Base-by-base conservation (phyloP, 192 early-diverging fungal genomes). In the Kappamyces sp. region DNA sequence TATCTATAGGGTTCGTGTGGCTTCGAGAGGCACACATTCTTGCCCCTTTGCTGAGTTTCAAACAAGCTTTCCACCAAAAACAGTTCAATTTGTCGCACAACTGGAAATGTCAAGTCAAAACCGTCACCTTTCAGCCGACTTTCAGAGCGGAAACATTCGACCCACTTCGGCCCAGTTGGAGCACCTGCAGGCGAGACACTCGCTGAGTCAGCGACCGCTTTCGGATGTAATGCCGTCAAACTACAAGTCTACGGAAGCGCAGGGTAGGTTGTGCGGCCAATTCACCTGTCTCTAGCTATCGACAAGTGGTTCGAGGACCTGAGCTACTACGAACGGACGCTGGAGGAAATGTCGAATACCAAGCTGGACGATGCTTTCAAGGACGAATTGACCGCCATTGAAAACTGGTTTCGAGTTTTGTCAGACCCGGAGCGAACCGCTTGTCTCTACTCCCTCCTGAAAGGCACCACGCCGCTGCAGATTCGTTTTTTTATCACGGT, bases 401-500 rank as follows among this genome's bases (percentile, higher is more conserved):
- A 98, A 68, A 85, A 94, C 59, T 98, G 94, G 94, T 92, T 98
- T 70, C 79, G 80, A 3, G 87, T 92, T 36, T 75, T 94, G 49
- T 80, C 86, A 2, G 92, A 98, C 62, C 83, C 90, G 33, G 94
- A 98, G 74, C 75, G 91, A 34, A 95, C 92, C 10, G 84, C 91
- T n/a, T 86, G 90, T 23, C 80, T 98, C 59, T 95, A 95, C 75
- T 84, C 86, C 41, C 80, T 98, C 37, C 76, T 98, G 52, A 92
- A 94, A 71, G 85, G 90, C 72, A 84, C 90, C 6, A 90, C 87
- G 12, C 88, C 83, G 53, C 85, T 97, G 51, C 94, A 98, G 74
- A 85, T 93, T 59, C 84, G 93, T 34, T 98, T 97, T 65, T 90
- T 97, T 48, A 91, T 93, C 53, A 91, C 90, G 3, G 91, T 94